A percentile compares a stretch with the other conserved stretches of the same genome.
These are phyloP conservation scores for Quercus gilva DNA, from an alignment of 306 rosid species.

Conservation along the genomic window DNA sequence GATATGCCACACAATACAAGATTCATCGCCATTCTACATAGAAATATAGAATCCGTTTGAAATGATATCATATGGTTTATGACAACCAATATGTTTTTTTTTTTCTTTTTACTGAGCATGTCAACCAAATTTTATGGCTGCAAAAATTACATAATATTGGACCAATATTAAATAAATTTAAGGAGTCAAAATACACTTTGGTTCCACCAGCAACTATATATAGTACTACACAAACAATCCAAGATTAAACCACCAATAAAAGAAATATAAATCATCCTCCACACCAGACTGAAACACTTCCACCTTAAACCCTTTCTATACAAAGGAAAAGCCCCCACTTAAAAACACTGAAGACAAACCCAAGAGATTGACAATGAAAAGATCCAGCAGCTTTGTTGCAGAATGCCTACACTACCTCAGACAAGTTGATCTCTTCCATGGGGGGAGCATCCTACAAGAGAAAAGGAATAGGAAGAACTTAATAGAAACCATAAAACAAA, in stretches of 20 bases:
- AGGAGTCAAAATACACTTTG: conserved; percentile 16
- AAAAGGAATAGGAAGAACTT: neutral
- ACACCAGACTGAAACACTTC: conserved; percentile 22
- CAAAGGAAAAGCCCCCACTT: conserved; percentile 42
- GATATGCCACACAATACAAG: no score
- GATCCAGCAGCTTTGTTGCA: conserved; percentile 1
- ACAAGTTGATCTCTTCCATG: conserved; percentile 30
- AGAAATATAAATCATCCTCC: conserved; percentile 14
- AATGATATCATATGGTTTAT: neutral
- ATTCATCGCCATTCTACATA: no score
- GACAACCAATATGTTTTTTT: neutral
- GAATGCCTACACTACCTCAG: conserved; percentile 34
- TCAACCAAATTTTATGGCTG: neutral
- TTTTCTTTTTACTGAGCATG: neutral
- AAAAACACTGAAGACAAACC: conserved; percentile 42
- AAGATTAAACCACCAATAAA: conserved; percentile 21
- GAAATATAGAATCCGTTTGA: no score
- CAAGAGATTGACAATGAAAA: conserved; percentile 28
- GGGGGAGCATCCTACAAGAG: conserved; percentile 42
- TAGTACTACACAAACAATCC: conserved; percentile 21
- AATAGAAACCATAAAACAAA: neutral
- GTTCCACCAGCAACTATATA: conserved; percentile 15
- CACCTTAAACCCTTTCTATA: conserved; percentile 32
- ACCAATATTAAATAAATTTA: conserved; percentile 5
- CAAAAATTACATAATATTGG: neutral